phyloP scores from a whole-genome alignment of 78 protist genomes.

The Capsaspora owczarzaki region DNA sequence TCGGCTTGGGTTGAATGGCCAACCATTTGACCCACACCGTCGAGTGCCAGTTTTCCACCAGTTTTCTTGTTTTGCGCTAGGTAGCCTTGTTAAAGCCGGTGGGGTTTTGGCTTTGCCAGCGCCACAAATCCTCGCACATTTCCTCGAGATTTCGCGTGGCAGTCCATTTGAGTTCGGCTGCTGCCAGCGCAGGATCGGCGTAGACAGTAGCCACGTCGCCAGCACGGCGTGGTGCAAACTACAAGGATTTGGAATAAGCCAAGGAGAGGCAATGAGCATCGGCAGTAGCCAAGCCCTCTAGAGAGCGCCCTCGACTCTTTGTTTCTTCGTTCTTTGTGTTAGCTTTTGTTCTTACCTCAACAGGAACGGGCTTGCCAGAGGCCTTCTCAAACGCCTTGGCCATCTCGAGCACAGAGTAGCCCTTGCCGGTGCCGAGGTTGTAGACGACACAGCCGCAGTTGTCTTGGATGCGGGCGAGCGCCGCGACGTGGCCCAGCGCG shows the following conservation, averaged over 20 bases:
- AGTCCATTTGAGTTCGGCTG: conserved; percentile 66
- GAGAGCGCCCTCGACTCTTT: too few relatives aligned
- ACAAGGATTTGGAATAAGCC: too few relatives aligned
- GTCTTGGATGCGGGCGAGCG: conserved; percentile 30
- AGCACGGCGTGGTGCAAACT: conserved; percentile 33
- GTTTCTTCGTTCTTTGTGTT: too few relatives aligned
- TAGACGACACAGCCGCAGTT: conserved; percentile 14
- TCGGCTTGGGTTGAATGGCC: too few relatives aligned
- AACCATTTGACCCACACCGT: too few relatives aligned
- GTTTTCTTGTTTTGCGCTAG: too few relatives aligned
- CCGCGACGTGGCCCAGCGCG: conserved; percentile 83
- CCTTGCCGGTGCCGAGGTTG: conserved; percentile 91
- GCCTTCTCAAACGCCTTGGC: conserved; percentile 64
- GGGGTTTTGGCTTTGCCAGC: conserved; percentile 81
- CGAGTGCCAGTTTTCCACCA: too few relatives aligned
- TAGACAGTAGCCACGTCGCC: conserved; percentile 47
- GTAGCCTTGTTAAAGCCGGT: conserved; percentile 59
- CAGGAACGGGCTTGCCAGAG: conserved; percentile 52
- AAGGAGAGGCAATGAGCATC: too few relatives aligned
- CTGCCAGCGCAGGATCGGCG: conserved; percentile 52
- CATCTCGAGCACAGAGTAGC: conserved; percentile 84
- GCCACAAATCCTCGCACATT: conserved; percentile 84
- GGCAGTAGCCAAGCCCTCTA: too few relatives aligned
- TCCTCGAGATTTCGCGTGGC: conserved; percentile 61
- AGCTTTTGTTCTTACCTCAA: too few relatives aligned